Base-by-base conservation (phyloP, 129 eudicot species). In the Mikania micrantha region DNA sequence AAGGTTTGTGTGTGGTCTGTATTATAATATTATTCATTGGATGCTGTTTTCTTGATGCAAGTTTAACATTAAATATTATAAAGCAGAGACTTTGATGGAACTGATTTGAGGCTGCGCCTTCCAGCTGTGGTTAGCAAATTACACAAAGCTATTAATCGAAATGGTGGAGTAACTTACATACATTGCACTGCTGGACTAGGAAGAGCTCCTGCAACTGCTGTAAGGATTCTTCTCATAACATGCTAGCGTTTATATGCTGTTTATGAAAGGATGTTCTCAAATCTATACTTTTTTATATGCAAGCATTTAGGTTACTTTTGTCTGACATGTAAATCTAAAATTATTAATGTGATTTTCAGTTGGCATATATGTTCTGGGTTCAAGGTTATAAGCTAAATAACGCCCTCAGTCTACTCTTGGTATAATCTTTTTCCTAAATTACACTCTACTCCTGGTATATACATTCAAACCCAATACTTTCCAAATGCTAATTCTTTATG, bases 121-220 rank as follows among this genome's bases (percentile, higher is more conserved):
- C 96, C 98, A 66, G 96, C 88, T 61, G 98, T 93, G 12, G 88
- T 93, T 62, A 86, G 98, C 78, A 88, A 67, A 83, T 74, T 93
- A 72, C 82, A 86, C 71, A 86, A 93, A 78, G 92, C 96, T 44
- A 72, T 93, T 58, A 86, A 81, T 61, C 78, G 71, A 42, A 93
- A 93, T 57, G 95, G 98, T 56, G 95, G 98, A 42, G 85, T 93
- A 53, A 74, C 98, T 32, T 93, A 88, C 64, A 84, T 93, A 78
- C 98, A 88, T 64, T 93, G 98, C 64, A 93, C 98, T 15, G 96
- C 98, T 80, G 96, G 98, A 67, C 88, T 93, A 38, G 98, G 98
- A 72, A 79, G 98, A 84, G 98, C 98, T 74, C 98, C 98, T 65
- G 95, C 98, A 69, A 81, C 84, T 74, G 98, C 98, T 67, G 96